Conservation (phyloP, 371 early-diverging fungal genomes). For the Mucor racemosus region DNA sequence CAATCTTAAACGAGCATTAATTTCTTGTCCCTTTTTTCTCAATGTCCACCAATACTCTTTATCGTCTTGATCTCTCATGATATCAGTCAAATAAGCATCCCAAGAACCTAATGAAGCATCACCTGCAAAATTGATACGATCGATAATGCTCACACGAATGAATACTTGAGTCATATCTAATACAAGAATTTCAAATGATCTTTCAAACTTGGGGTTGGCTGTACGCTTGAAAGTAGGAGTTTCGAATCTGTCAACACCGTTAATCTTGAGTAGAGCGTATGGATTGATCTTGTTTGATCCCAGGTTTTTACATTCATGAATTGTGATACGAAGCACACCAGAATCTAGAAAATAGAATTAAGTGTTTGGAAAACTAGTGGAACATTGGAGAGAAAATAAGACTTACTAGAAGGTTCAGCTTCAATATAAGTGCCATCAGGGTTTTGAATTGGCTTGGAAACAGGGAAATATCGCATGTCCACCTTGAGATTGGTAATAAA, state of each 20-base stretch:
- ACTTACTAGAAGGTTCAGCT: slow-evolving; percentile 64
- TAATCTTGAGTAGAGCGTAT: slow-evolving; percentile 50
- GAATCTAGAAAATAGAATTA: slow-evolving; percentile 35
- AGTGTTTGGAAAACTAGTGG: background rate
- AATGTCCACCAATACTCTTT: slow-evolving; percentile 55
- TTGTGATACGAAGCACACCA: slow-evolving; percentile 56
- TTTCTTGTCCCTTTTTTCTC: slow-evolving; percentile 24
- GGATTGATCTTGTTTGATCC: slow-evolving; percentile 47
- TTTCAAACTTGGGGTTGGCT: slow-evolving; percentile 53
- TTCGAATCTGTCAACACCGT: slow-evolving; percentile 46
- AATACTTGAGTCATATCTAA: slow-evolving; percentile 45
- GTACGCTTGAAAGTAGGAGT: slow-evolving; percentile 52
- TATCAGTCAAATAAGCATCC: slow-evolving; percentile 38
- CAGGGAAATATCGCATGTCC: slow-evolving; percentile 66
- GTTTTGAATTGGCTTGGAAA: slow-evolving; percentile 56
- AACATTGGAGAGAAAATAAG: too few species aligned
- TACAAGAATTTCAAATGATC: slow-evolving; percentile 48
- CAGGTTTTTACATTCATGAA: slow-evolving; percentile 58
- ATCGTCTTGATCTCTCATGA: slow-evolving; percentile 41
- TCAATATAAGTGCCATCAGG: slow-evolving; percentile 53
- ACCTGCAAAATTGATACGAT: slow-evolving; percentile 28
- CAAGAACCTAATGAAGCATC: slow-evolving; percentile 46
- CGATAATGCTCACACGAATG: slow-evolving; percentile 35
- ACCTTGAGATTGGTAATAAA: slow-evolving; percentile 54
- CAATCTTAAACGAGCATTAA: slow-evolving; percentile 44